Evolutionary conservation across 495 filamentous ascomycete genomes (phyloP).

Genomic region (Penicillium waksmanii): DNA sequence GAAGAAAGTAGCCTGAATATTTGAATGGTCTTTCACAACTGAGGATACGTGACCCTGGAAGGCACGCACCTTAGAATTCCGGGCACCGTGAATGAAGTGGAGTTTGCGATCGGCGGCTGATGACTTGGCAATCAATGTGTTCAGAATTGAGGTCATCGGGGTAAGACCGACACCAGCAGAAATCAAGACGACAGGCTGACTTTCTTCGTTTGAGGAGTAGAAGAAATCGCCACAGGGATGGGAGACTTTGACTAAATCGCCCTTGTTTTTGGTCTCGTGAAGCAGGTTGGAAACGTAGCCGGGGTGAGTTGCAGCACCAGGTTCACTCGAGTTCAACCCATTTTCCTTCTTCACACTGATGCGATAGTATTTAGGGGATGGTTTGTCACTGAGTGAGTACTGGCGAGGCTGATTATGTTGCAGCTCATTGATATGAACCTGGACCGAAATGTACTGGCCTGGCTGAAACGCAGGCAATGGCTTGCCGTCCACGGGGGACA

Average conservation of each 20-base stretch:
- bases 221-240: slow-evolving; percentile 75
- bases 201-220: slow-evolving; percentile 33
- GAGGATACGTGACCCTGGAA: slow-evolving; percentile 52
- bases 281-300: slow-evolving; percentile 74
- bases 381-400: slow-evolving; percentile 71
- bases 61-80: slow-evolving; percentile 43
- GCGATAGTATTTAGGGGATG: slow-evolving; percentile 61
- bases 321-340: slow-evolving; percentile 48
- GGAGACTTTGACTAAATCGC: slow-evolving; percentile 63
- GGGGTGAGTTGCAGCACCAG: slow-evolving; percentile 49
- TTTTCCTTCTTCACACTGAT: slow-evolving; percentile 72
- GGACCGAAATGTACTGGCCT: slow-evolving; percentile 72
- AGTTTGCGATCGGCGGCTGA: slow-evolving; percentile 46
- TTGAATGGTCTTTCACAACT: slow-evolving; percentile 43
- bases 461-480: slow-evolving; percentile 63
- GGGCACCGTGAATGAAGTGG: slow-evolving; percentile 65
- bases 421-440: slow-evolving; percentile 59
- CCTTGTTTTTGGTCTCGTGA: slow-evolving; percentile 61
- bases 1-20: slow-evolving; percentile 46
- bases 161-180: slow-evolving; percentile 73
- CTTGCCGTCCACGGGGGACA: slow-evolving; percentile 64
- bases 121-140: slow-evolving; percentile 51
- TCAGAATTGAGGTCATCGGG: slow-evolving; percentile 68
- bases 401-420: slow-evolving; percentile 66
- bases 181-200: slow-evolving; percentile 63